Base-by-base conservation (phyloP, 768 basidiomycete genomes). In the Podaxis sp. region DNA sequence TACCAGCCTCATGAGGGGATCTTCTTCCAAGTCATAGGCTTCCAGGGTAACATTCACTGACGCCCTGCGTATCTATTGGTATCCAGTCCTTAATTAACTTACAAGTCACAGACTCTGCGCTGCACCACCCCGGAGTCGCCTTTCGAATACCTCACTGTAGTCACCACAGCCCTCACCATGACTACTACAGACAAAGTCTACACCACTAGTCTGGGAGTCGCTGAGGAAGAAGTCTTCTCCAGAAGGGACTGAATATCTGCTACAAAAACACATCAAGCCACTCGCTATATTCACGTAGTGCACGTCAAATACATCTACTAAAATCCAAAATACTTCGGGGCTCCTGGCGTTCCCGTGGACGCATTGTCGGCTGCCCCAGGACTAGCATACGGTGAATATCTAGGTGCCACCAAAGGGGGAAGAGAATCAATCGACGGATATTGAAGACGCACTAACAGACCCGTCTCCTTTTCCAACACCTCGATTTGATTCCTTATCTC, bases 241-340 rank as follows among this genome's bases (percentile, higher is more conserved):
- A 33, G 30, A 10, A 33, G 30, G 30, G 30, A 33, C 30, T 33
- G 30, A 10, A 46, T 20, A 46, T 46, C 44, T n/a, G 30, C 30
- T 46, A 20, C n/a, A 46, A 46, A 17, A 17, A n/a, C n/a, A 46
- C 44, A 46, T n/a, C 44, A 13, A 41, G 12, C 40, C n/a, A 46
- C 4, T 7, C 13, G n/a, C 17, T 17, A 46, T 33, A 10, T 46
- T 20, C 44, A 46, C 17, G n/a, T n/a, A 46, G 2, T 2, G 20
- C 44, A 8, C 20, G 17, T 20, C 17, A 46, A 17, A 79, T 77
- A 65, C 87, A 87, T 65, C 81, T 85, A 17, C 7, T 17, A 46
- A 46, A 46, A 46, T 46, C 4, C 44, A 46, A 46, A 46, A 46
- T 20, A 46, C n/a, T 33, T 33, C 30, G 10, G 10, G 8, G 10